These are phyloP conservation scores for Arabidopsis hybrid DNA, from an alignment of 441 rosid species.

Conservation along the genomic window DNA sequence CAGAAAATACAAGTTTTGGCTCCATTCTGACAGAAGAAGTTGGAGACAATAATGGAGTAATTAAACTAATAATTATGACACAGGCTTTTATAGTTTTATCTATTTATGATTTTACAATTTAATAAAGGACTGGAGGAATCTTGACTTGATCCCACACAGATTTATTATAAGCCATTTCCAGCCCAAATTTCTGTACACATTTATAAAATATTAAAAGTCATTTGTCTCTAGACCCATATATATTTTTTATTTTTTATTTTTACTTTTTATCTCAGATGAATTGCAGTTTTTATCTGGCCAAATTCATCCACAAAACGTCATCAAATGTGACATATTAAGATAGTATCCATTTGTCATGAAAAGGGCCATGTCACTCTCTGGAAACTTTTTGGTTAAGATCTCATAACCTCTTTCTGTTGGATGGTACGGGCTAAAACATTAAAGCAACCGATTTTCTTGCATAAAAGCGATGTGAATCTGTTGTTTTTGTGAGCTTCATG, in stretches of 20 bases:
- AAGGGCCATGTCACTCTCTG: constrained; percentile 1
- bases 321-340: constrained; percentile 27
- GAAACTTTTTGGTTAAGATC: constrained; percentile 17
- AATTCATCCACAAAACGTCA: background rate
- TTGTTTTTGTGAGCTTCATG: background rate
- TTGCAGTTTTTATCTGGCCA: constrained; percentile 21
- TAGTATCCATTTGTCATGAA: background rate
- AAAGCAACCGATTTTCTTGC: constrained; percentile 13
- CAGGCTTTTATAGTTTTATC: constrained; percentile 26
- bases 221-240: background rate
- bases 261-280: background rate
- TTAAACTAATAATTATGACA: constrained; percentile 41
- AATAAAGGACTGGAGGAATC: constrained; percentile 40
- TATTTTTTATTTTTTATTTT: background rate
- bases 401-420: background rate
- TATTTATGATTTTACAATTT: constrained; percentile 33
- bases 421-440: constrained; percentile 21
- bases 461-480: constrained; percentile 3
- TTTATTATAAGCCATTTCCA: constrained; percentile 41
- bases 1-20: constrained; percentile 31
- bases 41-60: constrained; percentile 45
- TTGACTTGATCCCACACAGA: constrained; percentile 45
- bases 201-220: constrained; percentile 3
- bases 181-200: constrained; percentile 24
- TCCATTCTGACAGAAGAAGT: constrained; percentile 33